These are phyloP conservation scores for Mimosa bimucronata DNA, from an alignment of 306 rosid species.

Conservation along the genomic window DNA sequence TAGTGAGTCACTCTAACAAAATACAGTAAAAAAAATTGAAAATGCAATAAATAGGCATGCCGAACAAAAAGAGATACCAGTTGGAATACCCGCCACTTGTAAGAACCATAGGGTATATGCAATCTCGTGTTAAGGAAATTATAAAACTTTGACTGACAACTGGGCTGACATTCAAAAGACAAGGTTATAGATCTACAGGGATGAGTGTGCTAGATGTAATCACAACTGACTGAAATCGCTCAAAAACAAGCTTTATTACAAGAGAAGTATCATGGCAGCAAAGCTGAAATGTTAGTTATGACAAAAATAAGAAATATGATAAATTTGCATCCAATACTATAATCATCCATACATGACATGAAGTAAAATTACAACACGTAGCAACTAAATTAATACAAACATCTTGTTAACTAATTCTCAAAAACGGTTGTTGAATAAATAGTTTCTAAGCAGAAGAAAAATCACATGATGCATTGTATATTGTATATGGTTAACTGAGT, in stretches of 20 bases:
- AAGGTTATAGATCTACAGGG: conserved; percentile 93
- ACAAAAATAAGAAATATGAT: conserved; percentile 33
- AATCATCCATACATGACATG: conserved; percentile 2
- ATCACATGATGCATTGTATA: neutral
- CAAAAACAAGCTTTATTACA: conserved; percentile 91
- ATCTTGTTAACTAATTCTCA: neutral
- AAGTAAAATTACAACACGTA: neutral
- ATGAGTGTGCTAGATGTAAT: conserved; percentile 95
- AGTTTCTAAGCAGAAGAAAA: neutral
- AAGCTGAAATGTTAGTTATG: conserved; percentile 61
- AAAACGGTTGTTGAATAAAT: neutral
- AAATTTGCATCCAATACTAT: conserved; percentile 5
- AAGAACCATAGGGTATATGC: conserved; percentile 99
- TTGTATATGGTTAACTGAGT: neutral
- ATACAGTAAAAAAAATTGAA: conserved; percentile 24
- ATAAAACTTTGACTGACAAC: conserved; percentile 97
- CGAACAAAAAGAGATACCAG: conserved; percentile 9
- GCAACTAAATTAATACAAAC: neutral
- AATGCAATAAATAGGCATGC: too few relatives aligned
- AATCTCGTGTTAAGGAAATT: conserved; percentile 95
- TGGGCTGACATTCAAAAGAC: conserved; percentile 88
- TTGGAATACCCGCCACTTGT: conserved; percentile 88
- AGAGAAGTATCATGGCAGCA: conserved; percentile 98
- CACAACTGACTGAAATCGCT: conserved; percentile 91
- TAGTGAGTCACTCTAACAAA: neutral